Evolutionary conservation across 345 rosid species (phyloP).

Genomic region (Camelina laxa): DNA sequence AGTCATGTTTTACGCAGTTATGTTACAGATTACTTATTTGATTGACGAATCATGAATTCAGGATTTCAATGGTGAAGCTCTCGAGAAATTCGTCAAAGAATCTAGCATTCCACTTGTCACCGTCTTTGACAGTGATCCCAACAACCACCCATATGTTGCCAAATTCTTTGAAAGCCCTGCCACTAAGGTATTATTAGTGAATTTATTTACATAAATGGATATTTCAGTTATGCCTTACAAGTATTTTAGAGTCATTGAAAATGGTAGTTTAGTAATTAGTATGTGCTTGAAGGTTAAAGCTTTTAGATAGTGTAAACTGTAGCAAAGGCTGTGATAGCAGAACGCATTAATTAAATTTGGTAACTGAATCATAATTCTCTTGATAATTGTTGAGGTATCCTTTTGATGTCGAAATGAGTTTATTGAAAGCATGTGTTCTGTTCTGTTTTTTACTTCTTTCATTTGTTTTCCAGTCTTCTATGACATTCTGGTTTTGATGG

Average conservation of each 20-base stretch:
- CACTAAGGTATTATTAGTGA: conserved; percentile 61
- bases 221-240: background rate
- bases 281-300: background rate
- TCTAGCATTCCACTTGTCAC: conserved; percentile 79
- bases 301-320: background rate
- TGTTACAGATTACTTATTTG: conserved; percentile 9
- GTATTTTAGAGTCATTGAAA: background rate
- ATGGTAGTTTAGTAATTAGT: background rate
- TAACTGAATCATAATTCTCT: background rate
- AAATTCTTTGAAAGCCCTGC: conserved; percentile 75
- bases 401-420: background rate
- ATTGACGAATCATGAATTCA: conserved; percentile 42
- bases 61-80: conserved; percentile 74
- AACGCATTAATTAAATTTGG: background rate
- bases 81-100: conserved; percentile 81
- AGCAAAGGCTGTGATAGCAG: background rate
- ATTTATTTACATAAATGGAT: background rate
- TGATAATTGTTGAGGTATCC: background rate
- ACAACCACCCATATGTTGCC: conserved; percentile 74
- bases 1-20: conserved; percentile 5
- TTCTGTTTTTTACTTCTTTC: background rate
- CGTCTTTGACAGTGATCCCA: conserved; percentile 69
- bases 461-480: conserved; percentile 1
- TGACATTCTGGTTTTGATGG: conserved; percentile 16
- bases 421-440: background rate